Percentiles rank a stretch among this genome's conserved stretches.
phyloP scores from a whole-genome alignment of 2,329 filamentous ascomycete genomes.

The Stemphylium beticola region DNA sequence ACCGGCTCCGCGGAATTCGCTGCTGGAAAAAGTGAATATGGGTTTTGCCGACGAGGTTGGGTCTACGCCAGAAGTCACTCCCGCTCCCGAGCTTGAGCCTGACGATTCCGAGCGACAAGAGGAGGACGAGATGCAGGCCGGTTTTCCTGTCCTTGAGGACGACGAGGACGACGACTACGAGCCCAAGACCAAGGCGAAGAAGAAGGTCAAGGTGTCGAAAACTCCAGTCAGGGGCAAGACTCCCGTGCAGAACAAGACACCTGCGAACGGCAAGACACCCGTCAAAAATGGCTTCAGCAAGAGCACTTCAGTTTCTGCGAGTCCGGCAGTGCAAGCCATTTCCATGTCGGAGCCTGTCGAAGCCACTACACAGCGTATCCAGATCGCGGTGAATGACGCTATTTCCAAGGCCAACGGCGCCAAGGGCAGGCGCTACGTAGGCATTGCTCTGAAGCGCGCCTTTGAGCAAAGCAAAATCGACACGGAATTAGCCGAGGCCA shows the following conservation, averaged over 20 bases:
- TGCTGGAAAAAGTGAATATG: conserved; percentile 51
- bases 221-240: conserved; percentile 44
- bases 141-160: conserved; percentile 46
- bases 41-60: conserved; percentile 49
- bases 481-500: conserved; percentile 44
- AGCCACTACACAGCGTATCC: conserved; percentile 34
- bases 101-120: conserved; percentile 50
- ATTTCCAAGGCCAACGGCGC: conserved; percentile 49
- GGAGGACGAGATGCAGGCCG: conserved; percentile 42
- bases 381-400: conserved; percentile 51
- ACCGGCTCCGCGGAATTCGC: conserved; percentile 44
- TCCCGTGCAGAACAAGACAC: conserved; percentile 43
- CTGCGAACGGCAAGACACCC: conserved; percentile 35
- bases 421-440: conserved; percentile 34
- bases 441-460: conserved; percentile 51
- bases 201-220: conserved; percentile 40
- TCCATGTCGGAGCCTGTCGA: conserved; percentile 16
- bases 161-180: conserved; percentile 57
- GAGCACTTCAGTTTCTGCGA: conserved; percentile 23
- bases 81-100: conserved; percentile 47
- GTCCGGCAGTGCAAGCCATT: conserved; percentile 24
- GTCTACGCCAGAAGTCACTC: conserved; percentile 56
- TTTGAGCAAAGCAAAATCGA: conserved; percentile 51
- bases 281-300: conserved; percentile 33
- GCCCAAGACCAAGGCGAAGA: conserved; percentile 43